A percentile compares a stretch with the other conserved stretches of the same genome.
phyloP scores from a whole-genome alignment of 306 rosid genomes.

The Lablab purpureus region DNA sequence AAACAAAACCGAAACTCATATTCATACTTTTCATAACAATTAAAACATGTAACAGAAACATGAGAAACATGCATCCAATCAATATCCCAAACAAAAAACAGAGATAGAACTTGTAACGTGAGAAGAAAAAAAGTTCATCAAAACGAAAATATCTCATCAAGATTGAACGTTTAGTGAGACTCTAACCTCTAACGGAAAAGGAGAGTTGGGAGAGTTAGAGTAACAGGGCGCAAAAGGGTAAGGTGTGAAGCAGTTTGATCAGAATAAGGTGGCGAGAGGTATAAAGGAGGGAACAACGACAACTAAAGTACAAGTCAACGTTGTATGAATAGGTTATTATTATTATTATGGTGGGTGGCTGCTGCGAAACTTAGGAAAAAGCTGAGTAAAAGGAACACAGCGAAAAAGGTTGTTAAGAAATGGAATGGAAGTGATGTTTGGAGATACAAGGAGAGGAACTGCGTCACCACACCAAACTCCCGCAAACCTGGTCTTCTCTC shows the following conservation, averaged over 20 bases:
- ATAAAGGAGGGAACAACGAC: conserved; percentile 23
- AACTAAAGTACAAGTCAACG: conserved; percentile 38
- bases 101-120: conserved; percentile 15
- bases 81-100: conserved; percentile 1
- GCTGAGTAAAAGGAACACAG: neutral
- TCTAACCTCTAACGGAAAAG: conserved; percentile 32
- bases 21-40: conserved; percentile 8
- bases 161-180: neutral
- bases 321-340: neutral
- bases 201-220: conserved; percentile 2
- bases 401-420: conserved; percentile 27
- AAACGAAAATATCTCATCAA: neutral
- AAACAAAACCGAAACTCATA: conserved; percentile 18
- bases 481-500: conserved; percentile 24
- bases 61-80: conserved; percentile 28
- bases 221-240: neutral
- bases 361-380: neutral
- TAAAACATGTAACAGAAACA: conserved; percentile 34
- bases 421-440: neutral
- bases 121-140: neutral
- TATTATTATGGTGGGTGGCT: conserved; percentile 34
- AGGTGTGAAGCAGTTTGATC: neutral
- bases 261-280: neutral
- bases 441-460: conserved; percentile 2
- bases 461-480: neutral